Evolutionary conservation across 176 grass and related monocot species (phyloP), one percentile per base, ranked within the genome.

Genomic region (Triticum monococcum): DNA sequence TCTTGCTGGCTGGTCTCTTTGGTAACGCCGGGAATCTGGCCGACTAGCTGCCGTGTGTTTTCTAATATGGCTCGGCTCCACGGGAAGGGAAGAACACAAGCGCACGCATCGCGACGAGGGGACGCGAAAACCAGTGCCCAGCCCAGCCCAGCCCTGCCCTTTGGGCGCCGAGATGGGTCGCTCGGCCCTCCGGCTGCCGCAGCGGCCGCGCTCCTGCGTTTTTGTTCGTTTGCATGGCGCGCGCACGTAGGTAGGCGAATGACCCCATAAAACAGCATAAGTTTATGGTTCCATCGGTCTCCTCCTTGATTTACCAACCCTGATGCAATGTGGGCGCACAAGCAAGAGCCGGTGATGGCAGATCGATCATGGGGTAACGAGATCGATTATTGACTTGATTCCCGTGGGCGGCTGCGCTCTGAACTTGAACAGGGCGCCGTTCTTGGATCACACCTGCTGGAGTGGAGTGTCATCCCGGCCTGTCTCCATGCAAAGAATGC

Each of bases 111-210:
- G 72, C 14, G 75, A 13, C 74, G 60, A 60, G 37, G 64, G 72
- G 52, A 9, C 65, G 64, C 33, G 56, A 75, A 9, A 24, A 25
- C 24, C 14, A 18, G 60, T 78, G 46, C 14, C 16, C 8, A 9
- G 70, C 12, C 68, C 68, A 72, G 54, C 52, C 31, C 33, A n/a
- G 59, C 0, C 88, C 93, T 79, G 85, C 0, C 88, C 93, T 82
- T 95, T 95, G 63, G 81, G 35, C 74, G 32, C 45, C 4, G 36
- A 31, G 38, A 66, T 54, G 88, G 86, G 90, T 22, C 59, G 79
- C 54, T 60, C 74, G 74, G 66, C 92, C 86, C 78, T 83, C 87
- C 92, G 0, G 52, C 35, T 32, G 13, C 75, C 41, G 75, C 85
- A 76, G 75, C 59, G 67, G 85, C 75, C 71, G 8, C 9, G 66